Evolutionary conservation across 208 protist species (phyloP), one percentile per base, ranked within the genome.

Genomic region (Strigomonas culicis): DNA sequence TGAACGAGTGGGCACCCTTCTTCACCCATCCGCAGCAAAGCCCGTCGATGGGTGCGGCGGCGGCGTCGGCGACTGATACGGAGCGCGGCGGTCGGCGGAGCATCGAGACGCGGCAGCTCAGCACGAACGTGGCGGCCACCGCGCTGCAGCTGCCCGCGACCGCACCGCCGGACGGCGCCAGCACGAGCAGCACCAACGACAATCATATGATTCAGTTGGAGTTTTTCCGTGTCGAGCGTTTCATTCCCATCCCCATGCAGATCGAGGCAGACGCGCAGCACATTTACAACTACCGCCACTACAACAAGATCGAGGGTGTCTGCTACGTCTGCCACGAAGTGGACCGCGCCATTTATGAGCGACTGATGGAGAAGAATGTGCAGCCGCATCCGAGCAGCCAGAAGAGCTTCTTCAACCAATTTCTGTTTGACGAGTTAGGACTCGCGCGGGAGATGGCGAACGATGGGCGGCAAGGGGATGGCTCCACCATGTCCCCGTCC

Each of bases 241-340:
- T 95, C 56, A 92, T 95, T 51, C 89, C 89, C 2, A 60, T 95
- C 17, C 67, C 86, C 21, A 93, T 95, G 89, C 89, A 95, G 66
- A 93, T 95, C 21, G 84, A 93, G 52, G 89, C 89, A 0, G 89
- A 95, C 61, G 89, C 86, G 27, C 81, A 86, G 34, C 89, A 95
- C 57, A 60, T 95, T 27, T 93, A 81, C 69, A 82, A 91, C 56
- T 86, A 90, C 58, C 78, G 84, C 6, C 10, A 57, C 3, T 66
- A 82, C 6, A 95, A 95, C 68, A 78, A 89, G 44, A 74, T 95
- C 10, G 89, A 95, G 56, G 86, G 84, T 0, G 76, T 95, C 19
- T 86, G 77, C 68, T 95, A 89, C 66, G 77, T 91, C n/a, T 87
- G 80, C 63, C 67, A 73, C 41, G 81, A 91, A 46, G 80, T 85